phyloP scores from a whole-genome alignment of 169 alveolate species.

The Perkinsus chesapeaki region DNA sequence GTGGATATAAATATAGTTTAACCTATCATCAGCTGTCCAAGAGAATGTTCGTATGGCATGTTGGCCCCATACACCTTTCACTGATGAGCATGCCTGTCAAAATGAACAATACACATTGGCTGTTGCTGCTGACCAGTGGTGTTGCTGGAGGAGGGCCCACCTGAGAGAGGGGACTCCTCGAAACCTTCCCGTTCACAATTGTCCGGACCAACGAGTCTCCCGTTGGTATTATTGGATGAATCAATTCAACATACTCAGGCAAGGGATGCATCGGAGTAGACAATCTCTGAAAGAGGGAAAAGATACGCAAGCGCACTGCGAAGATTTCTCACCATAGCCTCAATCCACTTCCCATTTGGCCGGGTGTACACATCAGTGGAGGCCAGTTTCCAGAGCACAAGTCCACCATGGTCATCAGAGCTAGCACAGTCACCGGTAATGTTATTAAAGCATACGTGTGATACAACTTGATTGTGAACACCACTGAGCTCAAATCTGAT shows the following conservation, averaged over 20 bases:
- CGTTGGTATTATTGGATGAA: not conserved
- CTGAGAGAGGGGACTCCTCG: not conserved
- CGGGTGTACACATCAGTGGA: not conserved
- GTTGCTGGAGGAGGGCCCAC: not conserved
- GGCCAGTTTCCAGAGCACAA: not conserved
- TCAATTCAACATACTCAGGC: not conserved
- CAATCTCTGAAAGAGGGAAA: not conserved
- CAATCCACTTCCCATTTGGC: not conserved
- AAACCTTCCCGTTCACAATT: not conserved
- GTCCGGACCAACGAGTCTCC: not conserved
- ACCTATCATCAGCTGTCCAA: not conserved
- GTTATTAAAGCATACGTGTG: not conserved
- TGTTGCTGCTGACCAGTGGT: not conserved
- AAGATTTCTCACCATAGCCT: not conserved
- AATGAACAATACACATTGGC: too few species aligned
- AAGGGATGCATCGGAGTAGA: not conserved
- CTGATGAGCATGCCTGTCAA: not conserved
- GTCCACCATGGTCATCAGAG: not conserved
- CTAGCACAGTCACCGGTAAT: not conserved
- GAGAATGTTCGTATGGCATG: not conserved
- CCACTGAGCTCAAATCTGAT: not conserved
- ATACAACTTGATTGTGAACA: not conserved
- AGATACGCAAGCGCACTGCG: not conserved
- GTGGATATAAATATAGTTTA: not conserved
- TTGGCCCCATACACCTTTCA: not conserved